These are phyloP conservation scores for Ramaria rubella DNA, from an alignment of 768 basidiomycete species.

Conservation along the genomic window DNA sequence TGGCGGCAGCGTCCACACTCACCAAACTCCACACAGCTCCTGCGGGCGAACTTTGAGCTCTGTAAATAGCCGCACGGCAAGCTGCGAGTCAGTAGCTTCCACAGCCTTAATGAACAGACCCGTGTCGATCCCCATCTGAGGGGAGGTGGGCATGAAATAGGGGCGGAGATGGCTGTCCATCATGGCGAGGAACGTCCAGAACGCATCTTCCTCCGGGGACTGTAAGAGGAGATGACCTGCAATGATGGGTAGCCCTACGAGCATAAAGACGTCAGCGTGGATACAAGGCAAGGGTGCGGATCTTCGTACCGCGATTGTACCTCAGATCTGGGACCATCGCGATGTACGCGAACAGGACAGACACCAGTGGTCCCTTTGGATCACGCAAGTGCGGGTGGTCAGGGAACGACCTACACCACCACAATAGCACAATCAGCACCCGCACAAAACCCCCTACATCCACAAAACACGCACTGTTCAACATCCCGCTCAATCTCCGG, in stretches of 20 bases:
- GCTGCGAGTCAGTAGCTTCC: conserved; percentile 49
- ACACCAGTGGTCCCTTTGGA: conserved; percentile 48
- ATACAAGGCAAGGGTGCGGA: background rate
- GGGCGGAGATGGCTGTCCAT: conserved; percentile 81
- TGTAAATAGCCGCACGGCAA: conserved; percentile 63
- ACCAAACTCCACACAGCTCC: conserved; percentile 62
- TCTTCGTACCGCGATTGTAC: conserved; percentile 51
- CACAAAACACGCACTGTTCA: conserved; percentile 23
- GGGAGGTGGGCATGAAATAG: conserved; percentile 56
- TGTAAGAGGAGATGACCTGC: conserved; percentile 66
- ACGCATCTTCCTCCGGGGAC: conserved; percentile 82
- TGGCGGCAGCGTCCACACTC: conserved; percentile 13
- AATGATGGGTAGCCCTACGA: conserved; percentile 58
- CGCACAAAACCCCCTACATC: background rate
- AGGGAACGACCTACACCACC: conserved; percentile 32
- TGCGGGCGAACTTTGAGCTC: conserved; percentile 55
- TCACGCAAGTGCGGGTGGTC: conserved; percentile 55
- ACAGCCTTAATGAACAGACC: conserved; percentile 62
- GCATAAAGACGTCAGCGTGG: background rate
- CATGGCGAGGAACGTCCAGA: conserved; percentile 83
- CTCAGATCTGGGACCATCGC: conserved; percentile 80
- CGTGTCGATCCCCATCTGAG: conserved; percentile 72
- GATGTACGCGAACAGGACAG: conserved; percentile 63
- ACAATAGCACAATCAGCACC: background rate
- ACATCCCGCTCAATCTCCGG: conserved; percentile 57